Base-by-base conservation (phyloP, 1,139 yeast genomes). In the Saccharomyces pastorianus region DNA sequence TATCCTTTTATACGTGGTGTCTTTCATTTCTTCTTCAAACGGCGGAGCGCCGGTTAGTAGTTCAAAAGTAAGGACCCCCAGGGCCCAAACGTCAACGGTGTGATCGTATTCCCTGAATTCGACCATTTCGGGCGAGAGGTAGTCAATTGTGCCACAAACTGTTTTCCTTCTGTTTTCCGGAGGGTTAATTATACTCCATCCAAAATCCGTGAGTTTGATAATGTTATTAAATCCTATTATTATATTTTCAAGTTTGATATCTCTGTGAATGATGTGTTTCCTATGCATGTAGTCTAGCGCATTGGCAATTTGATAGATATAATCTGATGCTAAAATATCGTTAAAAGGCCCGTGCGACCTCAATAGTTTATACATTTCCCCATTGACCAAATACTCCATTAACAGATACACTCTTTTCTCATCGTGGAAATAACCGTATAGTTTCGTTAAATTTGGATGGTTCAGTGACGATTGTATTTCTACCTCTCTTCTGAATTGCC, bases 71-170 rank as follows among this genome's bases (percentile, higher is more conserved):
- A 93, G 71, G 1, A 93, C 83, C 0, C 99, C 99, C 54, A 93
- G 73, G 0, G 98, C 89, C 99, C 99, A 93, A 9, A 87, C 79
- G 67, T 93, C 99, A 0, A 89, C 96, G 48, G 78, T 76, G 55
- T 77, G 78, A 64, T 88, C 95, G 65, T 93, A 96, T 38, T 83
- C 86, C 62, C 81, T 82, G 2, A 88, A 84, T 61, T 86, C 95
- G 13, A 93, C 88, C 88, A 93, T 86, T 72, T 93, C 99, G 2
- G 99, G 99, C 0, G 99, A 95, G 14, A 93, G 72, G 65, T 93
- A 93, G 69, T 93, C 99, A 46, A 93, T 75, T 0, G 99, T 93
- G 0, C 99, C 99, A 71, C 99, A 93, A 73, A 93, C 81, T 0
- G 99, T 93, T 20, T 83, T 77, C 62, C 98, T 74, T 59, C 83